phyloP scores from a whole-genome alignment of 305 asterid species.

The Fraxinus paxiana region DNA sequence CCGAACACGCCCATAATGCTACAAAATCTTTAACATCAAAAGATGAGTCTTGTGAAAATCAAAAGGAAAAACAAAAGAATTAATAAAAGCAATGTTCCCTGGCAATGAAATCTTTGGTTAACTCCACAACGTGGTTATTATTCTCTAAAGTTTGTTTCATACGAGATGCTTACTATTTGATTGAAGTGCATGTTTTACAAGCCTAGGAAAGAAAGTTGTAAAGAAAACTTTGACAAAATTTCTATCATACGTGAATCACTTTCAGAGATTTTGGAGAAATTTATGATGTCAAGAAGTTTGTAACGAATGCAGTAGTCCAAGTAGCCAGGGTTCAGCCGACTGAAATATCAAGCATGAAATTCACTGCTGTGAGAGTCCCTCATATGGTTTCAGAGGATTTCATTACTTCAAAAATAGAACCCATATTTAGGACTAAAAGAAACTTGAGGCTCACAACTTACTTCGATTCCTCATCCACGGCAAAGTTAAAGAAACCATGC shows the following conservation, averaged over 20 bases:
- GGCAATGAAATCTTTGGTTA: neutral
- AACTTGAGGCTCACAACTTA: conserved; percentile 47
- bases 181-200: neutral
- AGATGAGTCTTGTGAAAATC: neutral
- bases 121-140: neutral
- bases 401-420: conserved; percentile 37
- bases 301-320: conserved; percentile 31
- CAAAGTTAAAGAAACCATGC: neutral
- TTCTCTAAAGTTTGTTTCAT: neutral
- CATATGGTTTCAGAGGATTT: conserved; percentile 29
- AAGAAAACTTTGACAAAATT: neutral
- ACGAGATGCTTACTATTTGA: neutral
- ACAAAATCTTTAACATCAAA: neutral
- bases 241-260: neutral
- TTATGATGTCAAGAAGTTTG: conserved; percentile 46
- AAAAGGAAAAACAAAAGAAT: neutral
- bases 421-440: conserved; percentile 34
- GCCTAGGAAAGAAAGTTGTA: neutral
- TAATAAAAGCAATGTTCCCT: neutral
- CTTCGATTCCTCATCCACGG: conserved; percentile 30
- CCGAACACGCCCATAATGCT: too few species aligned
- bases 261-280: conserved; percentile 54
- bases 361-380: conserved; percentile 35
- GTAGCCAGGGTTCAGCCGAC: conserved; percentile 33
- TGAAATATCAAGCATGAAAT: conserved; percentile 26